Base-by-base conservation (phyloP, 305 asterid species). In the Rubia peregrina region DNA sequence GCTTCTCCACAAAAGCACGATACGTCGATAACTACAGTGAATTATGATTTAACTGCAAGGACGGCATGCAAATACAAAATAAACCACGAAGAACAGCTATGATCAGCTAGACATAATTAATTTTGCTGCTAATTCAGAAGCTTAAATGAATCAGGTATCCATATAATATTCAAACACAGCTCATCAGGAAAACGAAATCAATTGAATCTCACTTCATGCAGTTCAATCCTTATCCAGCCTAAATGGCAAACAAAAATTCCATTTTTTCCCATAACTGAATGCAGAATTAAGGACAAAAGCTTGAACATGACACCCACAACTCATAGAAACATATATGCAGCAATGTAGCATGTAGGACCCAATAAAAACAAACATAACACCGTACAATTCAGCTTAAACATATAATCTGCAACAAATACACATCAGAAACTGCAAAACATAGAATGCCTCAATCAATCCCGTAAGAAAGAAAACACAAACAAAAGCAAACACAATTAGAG, bases 21-120 rank as follows among this genome's bases (percentile, higher is more conserved):
- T n/a, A n/a, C n/a, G n/a, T n/a, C n/a, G n/a, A n/a, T 63, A 59
- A 79, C 65, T 67, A 82, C 77, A 83, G 73, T 49, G 42, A 82
- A 71, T 49, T 67, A 67, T 48, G 59, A 16, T 78, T 74, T 71
- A 77, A 80, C 90, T 78, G 86, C 74, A 78, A 36, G 64, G 72
- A 62, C 62, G 48, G 51, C 38, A 7, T 21, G 13, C 0, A 21
- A 38, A n/a, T 57, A 48, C n/a, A 30, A 14, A 63, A 53, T 40
- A 33, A 62, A 30, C 41, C 24, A 57, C 19, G 6, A 13, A 56
- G 36, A 16, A 26, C 41, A 19, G 11, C 57, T 12, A 53, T 14
- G 26, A 53, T 53, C 65, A 51, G 26, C 5, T 2, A 22, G 33
- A 38, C 55, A 40, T 24, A 4, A 56, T 14, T 41, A 30, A 22